A percentile compares a stretch with the other conserved stretches of the same genome.
Conservation (phyloP, 116 monocot species). For the Phalaenopsis hybrid region DNA sequence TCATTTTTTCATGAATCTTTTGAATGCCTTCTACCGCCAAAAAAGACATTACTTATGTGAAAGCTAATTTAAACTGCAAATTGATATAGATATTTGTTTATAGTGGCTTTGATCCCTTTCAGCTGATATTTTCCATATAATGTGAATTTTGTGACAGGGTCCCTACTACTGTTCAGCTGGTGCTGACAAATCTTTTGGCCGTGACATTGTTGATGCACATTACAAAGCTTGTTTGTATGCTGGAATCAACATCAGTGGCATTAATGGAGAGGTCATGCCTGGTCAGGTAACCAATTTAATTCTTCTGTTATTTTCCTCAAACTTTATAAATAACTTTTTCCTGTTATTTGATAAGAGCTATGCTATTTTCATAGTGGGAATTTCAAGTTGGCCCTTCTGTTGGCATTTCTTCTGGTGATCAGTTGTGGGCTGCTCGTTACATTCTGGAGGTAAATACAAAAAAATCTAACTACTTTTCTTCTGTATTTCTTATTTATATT, state of each 20-base stretch:
- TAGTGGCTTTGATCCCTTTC: no score
- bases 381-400: conserved; percentile 92
- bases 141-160: conserved; percentile 32
- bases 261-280: conserved; percentile 97
- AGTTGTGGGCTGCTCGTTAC: conserved; percentile 82
- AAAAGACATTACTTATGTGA: no score
- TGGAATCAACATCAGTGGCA: conserved; percentile 85
- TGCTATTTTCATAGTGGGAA: conserved; percentile 55
- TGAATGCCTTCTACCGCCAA: no score
- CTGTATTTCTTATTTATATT: background rate
- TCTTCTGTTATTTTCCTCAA: background rate
- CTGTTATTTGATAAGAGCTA: background rate
- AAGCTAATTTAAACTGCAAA: no score
- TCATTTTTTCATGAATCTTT: no score
- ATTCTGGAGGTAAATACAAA: conserved; percentile 61
- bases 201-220: conserved; percentile 85
- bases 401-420: conserved; percentile 71
- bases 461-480: background rate
- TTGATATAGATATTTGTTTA: no score
- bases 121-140: no score
- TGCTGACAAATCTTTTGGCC: conserved; percentile 76
- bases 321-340: background rate
- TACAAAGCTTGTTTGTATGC: conserved; percentile 90
- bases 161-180: conserved; percentile 82
- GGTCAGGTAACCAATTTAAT: conserved; percentile 52